Evolutionary conservation across 2,329 filamentous ascomycete genomes (phyloP).

Genomic region (Ceratocystis harringtonii): DNA sequence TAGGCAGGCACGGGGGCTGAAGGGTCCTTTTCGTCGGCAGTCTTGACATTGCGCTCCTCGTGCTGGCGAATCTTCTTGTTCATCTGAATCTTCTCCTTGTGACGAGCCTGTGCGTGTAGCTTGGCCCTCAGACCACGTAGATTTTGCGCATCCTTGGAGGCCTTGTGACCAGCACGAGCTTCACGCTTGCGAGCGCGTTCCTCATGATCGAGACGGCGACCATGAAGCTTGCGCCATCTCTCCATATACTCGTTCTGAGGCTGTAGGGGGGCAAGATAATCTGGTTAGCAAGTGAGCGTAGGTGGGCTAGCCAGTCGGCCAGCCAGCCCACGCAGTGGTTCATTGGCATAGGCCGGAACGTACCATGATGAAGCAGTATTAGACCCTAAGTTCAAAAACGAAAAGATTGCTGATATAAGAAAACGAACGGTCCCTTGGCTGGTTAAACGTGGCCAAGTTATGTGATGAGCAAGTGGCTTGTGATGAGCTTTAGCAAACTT

Average conservation of each 20-base stretch:
- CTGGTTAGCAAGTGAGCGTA: slow-evolving; percentile 1
- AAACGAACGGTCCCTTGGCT: slow-evolving; percentile 12
- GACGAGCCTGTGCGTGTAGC: slow-evolving; percentile 80
- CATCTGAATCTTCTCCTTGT: slow-evolving; percentile 98
- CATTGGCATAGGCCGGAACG: background rate
- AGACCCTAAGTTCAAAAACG: background rate
- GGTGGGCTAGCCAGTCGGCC: too few species aligned
- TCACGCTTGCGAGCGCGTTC: slow-evolving; percentile 76
- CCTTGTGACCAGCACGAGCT: slow-evolving; percentile 79
- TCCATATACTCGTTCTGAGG: slow-evolving; percentile 59
- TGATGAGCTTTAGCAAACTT: background rate
- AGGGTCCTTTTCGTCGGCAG: slow-evolving; percentile 62
- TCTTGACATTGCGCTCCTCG: slow-evolving; percentile 93
- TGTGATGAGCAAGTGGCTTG: background rate
- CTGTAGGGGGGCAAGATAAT: slow-evolving; percentile 28
- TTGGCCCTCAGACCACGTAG: slow-evolving; percentile 84
- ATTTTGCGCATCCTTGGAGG: slow-evolving; percentile 82
- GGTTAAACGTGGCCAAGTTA: background rate
- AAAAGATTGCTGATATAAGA: background rate
- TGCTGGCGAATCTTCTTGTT: slow-evolving; percentile 86
- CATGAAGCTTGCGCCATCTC: slow-evolving; percentile 45
- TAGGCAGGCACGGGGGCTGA: slow-evolving; percentile 79
- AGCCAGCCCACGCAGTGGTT: too few species aligned
- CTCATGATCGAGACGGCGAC: slow-evolving; percentile 57
- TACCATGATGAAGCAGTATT: slow-evolving; percentile 13